Evolutionary conservation across 2,329 filamentous ascomycete genomes (phyloP), one percentile per base, ranked within the genome.

Genomic region (Xylaria digitata): DNA sequence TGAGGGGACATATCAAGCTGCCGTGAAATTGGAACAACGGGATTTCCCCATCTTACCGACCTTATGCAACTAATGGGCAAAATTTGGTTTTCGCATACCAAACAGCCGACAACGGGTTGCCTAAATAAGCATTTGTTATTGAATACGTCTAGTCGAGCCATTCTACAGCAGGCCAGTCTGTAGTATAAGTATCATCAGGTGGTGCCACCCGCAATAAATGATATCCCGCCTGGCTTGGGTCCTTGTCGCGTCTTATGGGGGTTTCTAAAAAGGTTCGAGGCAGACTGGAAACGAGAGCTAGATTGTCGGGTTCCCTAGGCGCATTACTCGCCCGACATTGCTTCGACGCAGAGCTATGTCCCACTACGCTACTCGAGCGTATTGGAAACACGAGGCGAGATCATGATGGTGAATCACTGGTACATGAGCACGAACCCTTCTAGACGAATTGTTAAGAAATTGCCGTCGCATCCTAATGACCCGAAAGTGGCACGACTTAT

Each of bases 201-300:
- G 30, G 45, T 49, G 6, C 23, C 30, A 34, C 13, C 23, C n/a
- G 13, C 6, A n/a, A 43, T 48, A n/a, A 17, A 52, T 40, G 32
- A n/a, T 64, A 19, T 48, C 42, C 21, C 49, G 40, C 4, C 23
- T 37, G 26, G 26, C 26, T 5, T 26, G n/a, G 54, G n/a, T 8
- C 37, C 15, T 54, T 30, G 6, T 42, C 19, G 21, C 26, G 5
- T 23, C 3, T 19, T 17, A 7, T 40, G 4, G 40, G 15, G 4
- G 50, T 52, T 43, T 19, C 40, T 5, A 7, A 53, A 21, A 15
- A 1, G 21, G 26, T 42, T 32, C 34, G 19, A 50, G 13, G 50
- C 46, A 50, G 42, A 13, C 6, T 49, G 19, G 15, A 43, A 58
- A 30, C 21, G 19, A 26, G 63, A 63, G 42, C 59, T 48, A 55